Conservation (phyloP, 495 filamentous ascomycete species). For the Aspergillus taichungensis region DNA sequence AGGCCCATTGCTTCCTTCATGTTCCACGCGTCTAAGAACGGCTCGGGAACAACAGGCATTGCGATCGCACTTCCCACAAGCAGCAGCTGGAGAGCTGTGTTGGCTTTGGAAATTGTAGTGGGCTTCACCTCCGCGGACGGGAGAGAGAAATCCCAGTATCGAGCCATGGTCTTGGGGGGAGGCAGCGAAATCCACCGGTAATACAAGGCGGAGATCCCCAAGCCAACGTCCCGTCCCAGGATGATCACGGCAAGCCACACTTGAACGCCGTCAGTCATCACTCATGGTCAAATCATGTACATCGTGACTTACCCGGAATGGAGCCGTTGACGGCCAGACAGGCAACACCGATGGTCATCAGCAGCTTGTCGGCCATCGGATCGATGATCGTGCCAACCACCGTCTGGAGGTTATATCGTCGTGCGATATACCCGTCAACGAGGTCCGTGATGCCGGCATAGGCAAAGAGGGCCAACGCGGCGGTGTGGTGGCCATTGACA, state of each 20-base stretch:
- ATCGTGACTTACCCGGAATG: conserved; percentile 54
- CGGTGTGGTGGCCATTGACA: conserved; percentile 66
- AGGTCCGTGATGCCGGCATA: conserved; percentile 90
- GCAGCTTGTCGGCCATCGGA: conserved; percentile 89
- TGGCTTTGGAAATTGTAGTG: conserved; percentile 83
- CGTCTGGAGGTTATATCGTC: conserved; percentile 77
- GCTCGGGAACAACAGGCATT: conserved; percentile 53
- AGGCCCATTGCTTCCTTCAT: conserved; percentile 47
- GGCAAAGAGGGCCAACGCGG: conserved; percentile 74
- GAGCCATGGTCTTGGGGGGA: conserved; percentile 76
- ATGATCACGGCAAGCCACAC: conserved; percentile 85
- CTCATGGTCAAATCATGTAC: not conserved
- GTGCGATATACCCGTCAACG: conserved; percentile 86
- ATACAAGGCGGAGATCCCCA: conserved; percentile 85
- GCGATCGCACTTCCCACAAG: conserved; percentile 71
- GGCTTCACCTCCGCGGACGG: conserved; percentile 90
- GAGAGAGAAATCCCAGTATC: conserved; percentile 98
- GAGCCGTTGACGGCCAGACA: conserved; percentile 72
- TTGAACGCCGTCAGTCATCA: conserved; percentile 16
- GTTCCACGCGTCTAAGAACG: conserved; percentile 34
- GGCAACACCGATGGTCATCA: conserved; percentile 88
- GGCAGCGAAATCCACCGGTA: conserved; percentile 92
- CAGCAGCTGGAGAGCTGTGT: conserved; percentile 71
- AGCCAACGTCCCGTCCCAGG: conserved; percentile 77
- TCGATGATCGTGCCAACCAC: conserved; percentile 96